Conservation (phyloP, 2,329 filamentous ascomycete species). For the Trichoderma hamatum region DNA sequence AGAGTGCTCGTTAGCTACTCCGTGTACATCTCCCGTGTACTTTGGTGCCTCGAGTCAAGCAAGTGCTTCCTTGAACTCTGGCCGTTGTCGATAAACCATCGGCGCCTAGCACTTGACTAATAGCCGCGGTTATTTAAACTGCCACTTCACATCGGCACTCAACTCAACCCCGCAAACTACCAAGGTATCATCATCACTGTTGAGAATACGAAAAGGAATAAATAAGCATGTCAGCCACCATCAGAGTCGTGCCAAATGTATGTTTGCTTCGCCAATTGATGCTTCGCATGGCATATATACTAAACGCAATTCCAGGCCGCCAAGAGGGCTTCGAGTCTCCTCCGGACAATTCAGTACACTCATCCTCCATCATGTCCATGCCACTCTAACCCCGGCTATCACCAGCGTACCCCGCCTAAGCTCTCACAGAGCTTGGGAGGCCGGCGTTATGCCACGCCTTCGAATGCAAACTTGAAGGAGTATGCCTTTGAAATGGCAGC, state of each 20-base stretch:
- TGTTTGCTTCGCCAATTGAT: not conserved
- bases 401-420: constrained; percentile 65
- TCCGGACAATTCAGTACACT: constrained; percentile 88
- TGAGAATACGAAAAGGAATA: not conserved
- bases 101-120: not conserved
- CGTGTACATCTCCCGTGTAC: not conserved
- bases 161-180: constrained; percentile 19
- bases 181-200: not conserved
- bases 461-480: constrained; percentile 73
- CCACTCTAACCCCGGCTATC: constrained; percentile 83
- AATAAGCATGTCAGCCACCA: constrained; percentile 6
- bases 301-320: constrained; percentile 50
- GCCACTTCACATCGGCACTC: constrained; percentile 1
- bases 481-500: constrained; percentile 99
- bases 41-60: not conserved
- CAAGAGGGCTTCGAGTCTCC: constrained; percentile 68
- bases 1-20: not conserved
- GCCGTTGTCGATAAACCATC: not conserved
- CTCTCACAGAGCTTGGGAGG: constrained; percentile 48
- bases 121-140: not conserved
- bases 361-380: constrained; percentile 90
- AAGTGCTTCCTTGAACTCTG: not conserved
- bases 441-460: constrained; percentile 71
- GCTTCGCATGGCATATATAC: not conserved
- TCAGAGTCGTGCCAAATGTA: constrained; percentile 25